Conservation (phyloP, 2,329 filamentous ascomycete genomes). For the Elsinoe perseae region DNA sequence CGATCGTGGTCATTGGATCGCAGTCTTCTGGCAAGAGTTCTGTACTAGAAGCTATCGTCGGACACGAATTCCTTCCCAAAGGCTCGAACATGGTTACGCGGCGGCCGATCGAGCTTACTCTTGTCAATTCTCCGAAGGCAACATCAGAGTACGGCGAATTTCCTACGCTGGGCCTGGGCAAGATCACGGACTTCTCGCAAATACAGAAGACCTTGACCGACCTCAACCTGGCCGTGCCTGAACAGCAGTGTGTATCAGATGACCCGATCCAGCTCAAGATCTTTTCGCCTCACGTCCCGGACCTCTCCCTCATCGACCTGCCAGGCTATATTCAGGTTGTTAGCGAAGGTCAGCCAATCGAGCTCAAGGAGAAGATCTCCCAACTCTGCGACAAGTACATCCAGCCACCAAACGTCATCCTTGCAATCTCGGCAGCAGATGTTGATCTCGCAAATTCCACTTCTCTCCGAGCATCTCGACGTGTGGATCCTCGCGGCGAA, state of each 20-base stretch:
- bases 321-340: slow-evolving; percentile 97
- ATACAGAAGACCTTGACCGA: slow-evolving; percentile 93
- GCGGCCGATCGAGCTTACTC: slow-evolving; percentile 86
- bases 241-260: slow-evolving; percentile 85
- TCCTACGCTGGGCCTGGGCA: slow-evolving; percentile 79
- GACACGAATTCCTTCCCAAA: slow-evolving; percentile 95
- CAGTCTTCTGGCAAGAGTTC: slow-evolving; percentile 98
- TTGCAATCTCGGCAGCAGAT: slow-evolving; percentile 95
- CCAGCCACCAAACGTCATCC: slow-evolving; percentile 86
- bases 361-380: slow-evolving; percentile 91
- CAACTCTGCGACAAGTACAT: slow-evolving; percentile 99
- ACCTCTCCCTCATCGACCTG: slow-evolving; percentile 90
- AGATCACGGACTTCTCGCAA: slow-evolving; percentile 82
- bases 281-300: slow-evolving; percentile 89
- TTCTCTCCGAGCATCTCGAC: slow-evolving; percentile 76
- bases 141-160: slow-evolving; percentile 92
- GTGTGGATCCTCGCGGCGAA: slow-evolving; percentile 89
- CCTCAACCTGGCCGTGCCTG: slow-evolving; percentile 85
- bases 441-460: slow-evolving; percentile 96
- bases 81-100: slow-evolving; percentile 98
- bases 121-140: slow-evolving; percentile 87
- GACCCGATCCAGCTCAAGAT: slow-evolving; percentile 95
- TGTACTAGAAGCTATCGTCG: slow-evolving; percentile 91
- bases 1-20: slow-evolving; percentile 98
- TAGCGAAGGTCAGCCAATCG: slow-evolving; percentile 78